A percentile compares a stretch with the other conserved stretches of the same genome.
phyloP scores from a whole-genome alignment of 257 asterid species.

The Ocimum tenuiflorum region DNA sequence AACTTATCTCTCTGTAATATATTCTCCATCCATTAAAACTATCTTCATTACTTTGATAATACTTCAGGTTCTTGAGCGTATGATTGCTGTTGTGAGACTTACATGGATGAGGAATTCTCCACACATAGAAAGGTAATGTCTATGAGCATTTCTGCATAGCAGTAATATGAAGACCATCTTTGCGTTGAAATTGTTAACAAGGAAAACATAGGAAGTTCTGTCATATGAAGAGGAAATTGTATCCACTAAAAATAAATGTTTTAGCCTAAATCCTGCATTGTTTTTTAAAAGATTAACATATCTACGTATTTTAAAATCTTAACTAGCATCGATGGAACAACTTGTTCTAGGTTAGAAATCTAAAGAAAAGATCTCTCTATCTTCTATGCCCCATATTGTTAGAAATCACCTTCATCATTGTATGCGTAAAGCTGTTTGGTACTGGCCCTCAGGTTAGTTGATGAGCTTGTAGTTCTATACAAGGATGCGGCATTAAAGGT shows the following conservation, averaged over 20 bases:
- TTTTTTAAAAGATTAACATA: not conserved
- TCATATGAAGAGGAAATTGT: not conserved
- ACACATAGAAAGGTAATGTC: conserved; percentile 53
- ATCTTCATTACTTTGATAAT: conserved; percentile 12
- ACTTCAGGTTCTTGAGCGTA: conserved; percentile 67
- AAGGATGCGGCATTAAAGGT: conserved; percentile 74
- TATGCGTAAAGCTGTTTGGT: not conserved
- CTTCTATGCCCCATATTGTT: too few species aligned
- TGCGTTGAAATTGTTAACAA: not conserved
- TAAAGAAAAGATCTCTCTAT: too few species aligned
- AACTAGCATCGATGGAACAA: not conserved
- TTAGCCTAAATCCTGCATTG: not conserved
- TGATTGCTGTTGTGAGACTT: conserved; percentile 48
- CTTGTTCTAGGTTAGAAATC: too few species aligned
- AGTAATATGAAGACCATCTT: not conserved
- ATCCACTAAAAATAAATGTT: not conserved
- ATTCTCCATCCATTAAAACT: not conserved
- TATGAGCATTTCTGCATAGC: not conserved
- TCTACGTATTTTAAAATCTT: not conserved
- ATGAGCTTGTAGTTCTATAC: conserved; percentile 68
- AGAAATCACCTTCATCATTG: too few species aligned
- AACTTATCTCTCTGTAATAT: conserved; percentile 7
- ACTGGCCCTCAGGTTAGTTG: conserved; percentile 57
- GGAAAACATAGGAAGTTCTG: not conserved
- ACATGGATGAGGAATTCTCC: conserved; percentile 87